These are phyloP conservation scores for Mucor indicus DNA, from an alignment of 371 early-diverging fungal species.

Conservation along the genomic window DNA sequence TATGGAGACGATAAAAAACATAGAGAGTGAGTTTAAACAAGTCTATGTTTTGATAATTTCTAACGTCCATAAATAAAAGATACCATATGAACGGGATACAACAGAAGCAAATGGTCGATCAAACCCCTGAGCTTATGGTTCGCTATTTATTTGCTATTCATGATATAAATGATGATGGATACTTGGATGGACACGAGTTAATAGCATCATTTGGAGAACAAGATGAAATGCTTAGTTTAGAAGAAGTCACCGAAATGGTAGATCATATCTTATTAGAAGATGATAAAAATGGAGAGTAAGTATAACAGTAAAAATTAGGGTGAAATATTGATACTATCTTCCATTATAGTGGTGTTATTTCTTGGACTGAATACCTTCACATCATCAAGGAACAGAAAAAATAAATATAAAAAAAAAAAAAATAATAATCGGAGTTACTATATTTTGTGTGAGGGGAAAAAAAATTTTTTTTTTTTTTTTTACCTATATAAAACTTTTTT, in stretches of 20 bases:
- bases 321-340: not conserved
- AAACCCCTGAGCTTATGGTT: constrained; percentile 7
- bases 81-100: no score
- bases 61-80: no score
- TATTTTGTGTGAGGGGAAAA: not conserved
- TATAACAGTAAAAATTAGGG: not conserved
- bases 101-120: no score
- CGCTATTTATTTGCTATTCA: constrained; percentile 57
- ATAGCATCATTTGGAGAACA: constrained; percentile 50
- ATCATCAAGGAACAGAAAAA: not conserved
- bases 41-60: no score
- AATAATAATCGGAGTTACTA: not conserved
- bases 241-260: constrained; percentile 26
- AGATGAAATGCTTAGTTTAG: constrained; percentile 22
- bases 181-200: constrained; percentile 71
- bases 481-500: not conserved
- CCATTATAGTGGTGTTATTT: constrained; percentile 64
- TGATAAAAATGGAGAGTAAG: constrained; percentile 60
- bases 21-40: constrained; percentile 23
- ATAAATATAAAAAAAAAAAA: not conserved
- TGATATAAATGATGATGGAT: constrained; percentile 64
- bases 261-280: constrained; percentile 40
- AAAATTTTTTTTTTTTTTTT: not conserved
- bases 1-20: constrained; percentile 29
- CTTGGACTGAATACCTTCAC: constrained; percentile 69